A percentile compares a stretch with the other conserved stretches of the same genome.
Conservation (phyloP, 768 basidiomycete species). For the Hericium rajendrae region DNA sequence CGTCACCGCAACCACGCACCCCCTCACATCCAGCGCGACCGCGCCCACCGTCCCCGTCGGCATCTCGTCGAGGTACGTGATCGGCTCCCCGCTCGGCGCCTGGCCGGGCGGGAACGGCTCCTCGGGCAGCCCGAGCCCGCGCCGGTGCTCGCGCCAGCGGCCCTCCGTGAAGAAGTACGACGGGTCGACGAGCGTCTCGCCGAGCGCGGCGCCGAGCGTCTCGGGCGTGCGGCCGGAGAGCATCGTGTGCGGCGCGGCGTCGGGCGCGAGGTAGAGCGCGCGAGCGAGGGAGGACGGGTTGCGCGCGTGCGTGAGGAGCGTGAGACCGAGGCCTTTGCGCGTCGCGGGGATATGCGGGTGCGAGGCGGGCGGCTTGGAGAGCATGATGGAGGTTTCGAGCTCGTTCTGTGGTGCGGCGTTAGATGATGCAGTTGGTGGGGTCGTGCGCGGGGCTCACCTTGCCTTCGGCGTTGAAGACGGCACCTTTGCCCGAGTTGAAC, state of each 20-base stretch:
- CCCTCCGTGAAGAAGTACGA: slow-evolving; percentile 71
- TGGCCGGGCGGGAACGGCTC: slow-evolving; percentile 38
- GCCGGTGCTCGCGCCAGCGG: slow-evolving; percentile 71
- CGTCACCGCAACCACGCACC: slow-evolving; percentile 64
- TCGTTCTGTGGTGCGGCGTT: slow-evolving; percentile 47
- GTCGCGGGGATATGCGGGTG: slow-evolving; percentile 48
- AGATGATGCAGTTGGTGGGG: background rate
- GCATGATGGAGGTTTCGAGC: slow-evolving; percentile 73
- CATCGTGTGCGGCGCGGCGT: slow-evolving; percentile 55
- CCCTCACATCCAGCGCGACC: slow-evolving; percentile 65
- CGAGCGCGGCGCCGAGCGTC: slow-evolving; percentile 32
- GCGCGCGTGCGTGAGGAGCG: slow-evolving; percentile 54
- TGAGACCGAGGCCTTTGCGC: slow-evolving; percentile 54
- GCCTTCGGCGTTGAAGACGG: slow-evolving; percentile 74
- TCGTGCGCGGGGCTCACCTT: slow-evolving; percentile 39
- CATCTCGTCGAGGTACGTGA: slow-evolving; percentile 39
- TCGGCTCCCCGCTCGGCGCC: slow-evolving; percentile 11
- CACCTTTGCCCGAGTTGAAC: slow-evolving; percentile 74
- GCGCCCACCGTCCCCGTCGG: slow-evolving; percentile 81
- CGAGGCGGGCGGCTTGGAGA: slow-evolving; percentile 64
- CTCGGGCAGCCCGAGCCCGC: slow-evolving; percentile 65
- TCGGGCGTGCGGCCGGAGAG: slow-evolving; percentile 63
- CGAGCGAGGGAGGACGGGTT: slow-evolving; percentile 70
- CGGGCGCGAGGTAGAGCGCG: slow-evolving; percentile 60
- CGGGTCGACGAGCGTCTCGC: slow-evolving; percentile 49